Base-by-base conservation (phyloP, 352 stramenopile genomes). In the Phytophthora parvispora region DNA sequence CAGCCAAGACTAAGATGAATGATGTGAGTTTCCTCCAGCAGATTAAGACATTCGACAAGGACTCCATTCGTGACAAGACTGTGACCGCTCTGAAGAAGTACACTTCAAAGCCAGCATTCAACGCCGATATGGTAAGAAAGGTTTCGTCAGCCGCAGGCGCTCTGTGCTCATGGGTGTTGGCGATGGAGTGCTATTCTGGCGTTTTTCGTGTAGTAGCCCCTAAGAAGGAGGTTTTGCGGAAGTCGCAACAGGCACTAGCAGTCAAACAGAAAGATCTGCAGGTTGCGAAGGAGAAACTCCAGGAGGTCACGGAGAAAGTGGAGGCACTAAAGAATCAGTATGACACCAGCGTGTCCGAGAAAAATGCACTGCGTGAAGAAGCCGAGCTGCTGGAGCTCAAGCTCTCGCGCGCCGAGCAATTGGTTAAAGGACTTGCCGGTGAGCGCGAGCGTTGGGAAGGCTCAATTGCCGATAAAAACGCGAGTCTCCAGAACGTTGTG, bases 41-140 rank as follows among this genome's bases (percentile, higher is more conserved):
- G 64, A 96, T 99, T 58, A 99, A 99, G 63, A 90, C 77, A 10
- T 99, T 98, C 58, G 97, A 99, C 82, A 99, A 99, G 64, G 96
- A 99, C 62, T 97, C 96, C 29, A 97, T 99, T 29, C 90, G 86
- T 13, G 92, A 95, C 61, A 97, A 97, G 60, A 96, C 94, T 0
- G 92, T 99, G 22, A 95, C 90, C 18, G 98, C 98, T 60, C 77
- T 99, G 13, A 98, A 98, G 62, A 98, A 98, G 74, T 99, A 97
- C 78, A 97, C 87, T 10, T 89, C 85, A 3, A 95, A 95, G 52
- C 86, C 87, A 28, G 81, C 69, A 6, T 95, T 96, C 67, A 92
- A 98, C 48, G 52, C 93, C 0, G 91, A 98, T 43, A 94, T 98
- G 27, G 91, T 95, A 12, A 86, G 91, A 9, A 98, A 99, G 49